Base-by-base conservation (phyloP, 345 rosid species). In the Erodium maritimum region DNA sequence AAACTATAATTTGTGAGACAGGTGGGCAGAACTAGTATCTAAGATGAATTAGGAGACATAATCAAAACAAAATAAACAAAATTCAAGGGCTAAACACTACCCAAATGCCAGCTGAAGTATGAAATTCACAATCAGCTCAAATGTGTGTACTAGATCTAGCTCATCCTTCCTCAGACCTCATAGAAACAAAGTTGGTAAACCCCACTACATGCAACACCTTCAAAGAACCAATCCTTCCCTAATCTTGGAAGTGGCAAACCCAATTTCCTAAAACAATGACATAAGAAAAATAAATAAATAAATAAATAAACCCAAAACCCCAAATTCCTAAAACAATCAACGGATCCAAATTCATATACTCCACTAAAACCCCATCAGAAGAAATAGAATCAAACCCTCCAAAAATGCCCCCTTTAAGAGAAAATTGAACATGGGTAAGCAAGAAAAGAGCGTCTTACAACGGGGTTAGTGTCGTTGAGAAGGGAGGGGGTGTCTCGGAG, bases 381-480 rank as follows among this genome's bases (percentile, higher is more conserved):
- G 29, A 56, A 48, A 13, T 19, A 11, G 0, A 56, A 17, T 5
- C 20, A 17, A 19, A 29, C 25, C 23, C 21, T 1, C 1, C 18
- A 58, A 17, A 62, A 9, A 22, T 23, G 24, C 22, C 14, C 16
- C 25, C 24, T 54, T 54, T 42, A 21, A 54, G 8, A 29, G 9
- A 20, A 54, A 23, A 21, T 0, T 9, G 24, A 20, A 1, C 22
- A n/a, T 21, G 56, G 24, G 24, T 20, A 19, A 8, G 56, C 22
- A 22, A 46, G 20, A 24, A 17, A 50, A 37, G 10, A 12, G 25
- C 59, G 71, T 65, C 84, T 71, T 75, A 90, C 99, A 42, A 87
- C 95, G 58, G 99, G 87, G 65, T 89, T 93, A 54, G 93, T 71
- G 54, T 87, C 95, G 58, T 94, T 84, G 73, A 94, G 83, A 67